A percentile compares a stretch with the other conserved stretches of the same genome.
Conservation (phyloP, 2,329 filamentous ascomycete genomes). For the Hymenoscyphus scutula region DNA sequence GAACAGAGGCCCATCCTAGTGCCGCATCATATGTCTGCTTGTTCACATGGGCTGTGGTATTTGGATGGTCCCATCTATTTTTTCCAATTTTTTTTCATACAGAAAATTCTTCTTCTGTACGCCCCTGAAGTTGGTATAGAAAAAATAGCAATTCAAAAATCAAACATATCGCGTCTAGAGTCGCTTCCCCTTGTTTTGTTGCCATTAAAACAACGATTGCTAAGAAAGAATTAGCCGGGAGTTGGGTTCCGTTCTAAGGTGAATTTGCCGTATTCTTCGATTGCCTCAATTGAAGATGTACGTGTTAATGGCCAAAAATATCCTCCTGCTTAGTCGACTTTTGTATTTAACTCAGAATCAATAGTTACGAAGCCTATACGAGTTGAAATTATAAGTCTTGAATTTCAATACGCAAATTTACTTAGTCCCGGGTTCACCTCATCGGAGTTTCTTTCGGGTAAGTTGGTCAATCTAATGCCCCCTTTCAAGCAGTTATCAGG, state of each 20-base stretch:
- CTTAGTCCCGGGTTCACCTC: not conserved
- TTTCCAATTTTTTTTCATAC: not conserved
- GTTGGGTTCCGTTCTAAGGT: not conserved
- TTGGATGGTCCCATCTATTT: too few species aligned
- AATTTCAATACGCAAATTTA: too few species aligned
- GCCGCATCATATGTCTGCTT: too few species aligned
- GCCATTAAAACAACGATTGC: slow-evolving; percentile 1
- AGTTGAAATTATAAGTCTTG: too few species aligned
- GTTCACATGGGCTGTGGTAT: too few species aligned
- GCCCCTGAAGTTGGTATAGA: not conserved
- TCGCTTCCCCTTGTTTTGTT: slow-evolving; percentile 2
- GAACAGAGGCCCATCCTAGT: too few species aligned
- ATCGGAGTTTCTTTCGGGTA: not conserved
- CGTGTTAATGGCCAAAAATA: not conserved
- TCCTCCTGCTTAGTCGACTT: not conserved
- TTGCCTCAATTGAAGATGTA: not conserved
- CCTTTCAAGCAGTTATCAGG: not conserved
- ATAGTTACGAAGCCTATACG: not conserved
- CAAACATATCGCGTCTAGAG: not conserved
- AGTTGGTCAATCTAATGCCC: not conserved
- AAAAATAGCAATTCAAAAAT: not conserved
- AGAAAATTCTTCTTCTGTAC: not conserved
- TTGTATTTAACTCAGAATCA: not conserved
- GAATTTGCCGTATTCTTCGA: not conserved
- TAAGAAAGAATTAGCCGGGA: not conserved